phyloP scores from a whole-genome alignment of 228 moss, liverwort and hornwort species.

The Sphagnum magellanicum region DNA sequence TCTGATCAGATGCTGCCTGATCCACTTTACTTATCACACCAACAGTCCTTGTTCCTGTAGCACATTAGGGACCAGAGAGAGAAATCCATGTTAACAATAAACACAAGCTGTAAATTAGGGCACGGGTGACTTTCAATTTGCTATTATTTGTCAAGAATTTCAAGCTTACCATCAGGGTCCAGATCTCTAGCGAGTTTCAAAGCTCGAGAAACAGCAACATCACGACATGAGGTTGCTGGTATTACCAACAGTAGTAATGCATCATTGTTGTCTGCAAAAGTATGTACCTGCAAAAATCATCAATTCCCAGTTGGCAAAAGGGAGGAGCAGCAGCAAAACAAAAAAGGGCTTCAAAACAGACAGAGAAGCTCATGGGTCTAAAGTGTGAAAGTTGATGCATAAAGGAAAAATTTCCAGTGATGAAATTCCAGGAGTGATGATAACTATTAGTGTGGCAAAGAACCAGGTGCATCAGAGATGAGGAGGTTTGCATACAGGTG shows the following conservation, averaged over 20 bases:
- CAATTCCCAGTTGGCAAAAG: not conserved
- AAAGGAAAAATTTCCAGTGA: too few species aligned
- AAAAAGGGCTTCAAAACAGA: too few species aligned
- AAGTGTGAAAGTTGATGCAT: too few species aligned
- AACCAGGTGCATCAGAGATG: not conserved
- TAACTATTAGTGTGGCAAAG: too few species aligned
- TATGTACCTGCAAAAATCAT: conserved; percentile 54
- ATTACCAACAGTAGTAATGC: conserved; percentile 80
- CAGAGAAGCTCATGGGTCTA: too few species aligned
- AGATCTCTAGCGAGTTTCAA: conserved; percentile 87
- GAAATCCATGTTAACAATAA: not conserved
- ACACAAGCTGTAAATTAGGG: too few species aligned
- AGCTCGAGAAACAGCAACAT: conserved; percentile 58
- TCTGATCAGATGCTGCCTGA: conserved; percentile 84
- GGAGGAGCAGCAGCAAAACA: not conserved
- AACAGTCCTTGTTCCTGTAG: conserved; percentile 74
- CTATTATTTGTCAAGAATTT: too few species aligned
- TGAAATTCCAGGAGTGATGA: too few species aligned
- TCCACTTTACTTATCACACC: conserved; percentile 98
- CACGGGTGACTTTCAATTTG: too few species aligned
- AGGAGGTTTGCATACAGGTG: conserved; percentile 39
- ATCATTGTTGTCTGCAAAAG: conserved; percentile 79
- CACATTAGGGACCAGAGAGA: not conserved
- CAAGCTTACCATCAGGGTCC: conserved; percentile 69
- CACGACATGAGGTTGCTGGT: conserved; percentile 68